Evolutionary conservation across 2,329 filamentous ascomycete species (phyloP).

Genomic region (Coleophoma eucalyptorum): DNA sequence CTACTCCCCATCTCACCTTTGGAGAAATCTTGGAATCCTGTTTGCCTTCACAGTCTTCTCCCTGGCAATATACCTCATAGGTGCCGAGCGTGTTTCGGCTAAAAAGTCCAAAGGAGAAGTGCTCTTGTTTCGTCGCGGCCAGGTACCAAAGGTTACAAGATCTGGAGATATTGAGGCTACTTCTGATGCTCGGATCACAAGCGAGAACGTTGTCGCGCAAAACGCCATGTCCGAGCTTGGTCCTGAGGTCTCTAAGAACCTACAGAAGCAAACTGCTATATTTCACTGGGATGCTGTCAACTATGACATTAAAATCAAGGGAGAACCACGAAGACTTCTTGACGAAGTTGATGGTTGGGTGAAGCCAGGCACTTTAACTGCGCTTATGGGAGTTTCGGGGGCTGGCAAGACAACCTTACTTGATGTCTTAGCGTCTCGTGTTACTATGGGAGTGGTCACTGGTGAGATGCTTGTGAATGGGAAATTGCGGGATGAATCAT

Average conservation of each 20-base stretch:
- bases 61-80: slow-evolving; percentile 56
- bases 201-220: slow-evolving; percentile 11
- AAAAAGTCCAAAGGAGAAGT: slow-evolving; percentile 76
- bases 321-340: slow-evolving; percentile 58
- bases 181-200: slow-evolving; percentile 16
- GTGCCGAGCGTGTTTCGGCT: slow-evolving; percentile 57
- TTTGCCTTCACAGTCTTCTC: slow-evolving; percentile 62
- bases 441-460: slow-evolving; percentile 83
- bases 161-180: slow-evolving; percentile 9
- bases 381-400: slow-evolving; percentile 51
- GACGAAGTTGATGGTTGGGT: slow-evolving; percentile 69
- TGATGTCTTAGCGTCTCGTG: slow-evolving; percentile 74
- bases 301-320: slow-evolving; percentile 72
- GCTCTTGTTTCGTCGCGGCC: slow-evolving; percentile 69
- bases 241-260: too few relatives aligned
- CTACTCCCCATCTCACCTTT: slow-evolving; percentile 57
- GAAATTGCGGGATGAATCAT: slow-evolving; percentile 57
- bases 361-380: slow-evolving; percentile 66
- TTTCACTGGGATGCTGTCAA: slow-evolving; percentile 40
- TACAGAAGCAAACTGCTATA: slow-evolving; percentile 19
- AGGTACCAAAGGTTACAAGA: slow-evolving; percentile 32
- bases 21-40: slow-evolving; percentile 69
- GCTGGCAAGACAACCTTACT: slow-evolving; percentile 84
- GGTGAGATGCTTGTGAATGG: slow-evolving; percentile 74
- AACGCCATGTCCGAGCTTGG: slow-evolving; percentile 11